Percentiles rank a stretch among this genome's conserved stretches.
phyloP scores from a whole-genome alignment of 768 basidiomycete species.

The Hericium coralloides region DNA sequence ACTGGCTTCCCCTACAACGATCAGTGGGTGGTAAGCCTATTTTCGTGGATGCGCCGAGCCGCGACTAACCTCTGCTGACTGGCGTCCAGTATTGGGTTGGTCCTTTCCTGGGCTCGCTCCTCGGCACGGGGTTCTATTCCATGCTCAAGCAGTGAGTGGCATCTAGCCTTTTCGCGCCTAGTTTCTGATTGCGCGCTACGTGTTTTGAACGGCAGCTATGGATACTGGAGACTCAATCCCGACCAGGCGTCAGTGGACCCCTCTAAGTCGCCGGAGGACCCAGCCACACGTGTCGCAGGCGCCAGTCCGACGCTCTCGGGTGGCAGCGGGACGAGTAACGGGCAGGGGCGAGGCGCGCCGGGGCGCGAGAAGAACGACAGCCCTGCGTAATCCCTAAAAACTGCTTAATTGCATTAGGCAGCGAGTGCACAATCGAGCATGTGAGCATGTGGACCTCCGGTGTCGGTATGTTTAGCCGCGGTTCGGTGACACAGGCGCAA shows the following conservation, averaged over 20 bases:
- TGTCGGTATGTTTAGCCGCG: too few species aligned
- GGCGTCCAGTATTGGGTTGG: conserved; percentile 57
- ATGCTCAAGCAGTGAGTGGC: conserved; percentile 40
- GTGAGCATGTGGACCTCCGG: too few species aligned
- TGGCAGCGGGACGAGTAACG: too few species aligned
- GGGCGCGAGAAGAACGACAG: too few species aligned
- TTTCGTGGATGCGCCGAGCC: not conserved
- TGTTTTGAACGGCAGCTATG: conserved; percentile 23
- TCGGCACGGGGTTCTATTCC: conserved; percentile 49
- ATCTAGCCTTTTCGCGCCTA: conserved; percentile 3
- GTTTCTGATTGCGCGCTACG: not conserved
- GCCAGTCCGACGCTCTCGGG: too few species aligned
- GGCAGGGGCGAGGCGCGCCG: too few species aligned
- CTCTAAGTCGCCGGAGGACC: conserved; percentile 33
- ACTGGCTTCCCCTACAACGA: conserved; percentile 41
- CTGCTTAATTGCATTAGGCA: too few species aligned
- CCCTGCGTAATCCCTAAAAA: too few species aligned
- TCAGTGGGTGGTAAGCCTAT: conserved; percentile 52
- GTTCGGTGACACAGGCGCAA: too few species aligned
- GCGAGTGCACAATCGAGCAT: too few species aligned
- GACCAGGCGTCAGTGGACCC: conserved; percentile 35
- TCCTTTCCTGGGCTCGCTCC: conserved; percentile 54
- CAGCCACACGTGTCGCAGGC: conserved; percentile 10
- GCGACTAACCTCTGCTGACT: conserved; percentile 1
- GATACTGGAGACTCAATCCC: conserved; percentile 49